Percentiles rank a stretch among this genome's conserved stretches.
These are phyloP conservation scores for Clonostachys byssicola DNA, from an alignment of 2,329 filamentous ascomycete genomes.

Conservation along the genomic window DNA sequence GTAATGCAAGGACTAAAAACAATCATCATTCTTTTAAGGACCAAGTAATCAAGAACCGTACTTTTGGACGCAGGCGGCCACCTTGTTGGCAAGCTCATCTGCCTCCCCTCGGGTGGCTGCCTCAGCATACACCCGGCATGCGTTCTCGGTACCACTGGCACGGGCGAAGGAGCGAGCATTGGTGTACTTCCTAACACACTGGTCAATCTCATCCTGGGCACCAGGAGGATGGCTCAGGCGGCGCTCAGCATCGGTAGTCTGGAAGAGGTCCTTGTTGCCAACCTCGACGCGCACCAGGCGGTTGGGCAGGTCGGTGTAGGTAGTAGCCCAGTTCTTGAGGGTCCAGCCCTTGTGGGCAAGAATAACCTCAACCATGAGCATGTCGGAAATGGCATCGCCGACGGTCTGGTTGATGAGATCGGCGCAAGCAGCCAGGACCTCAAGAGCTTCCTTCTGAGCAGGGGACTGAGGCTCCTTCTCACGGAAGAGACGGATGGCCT, in stretches of 20 bases:
- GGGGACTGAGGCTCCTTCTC: slow-evolving; percentile 83
- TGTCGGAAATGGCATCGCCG: slow-evolving; percentile 91
- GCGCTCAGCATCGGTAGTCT: slow-evolving; percentile 88
- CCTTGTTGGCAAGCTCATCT: slow-evolving; percentile 83
- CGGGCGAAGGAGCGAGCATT: slow-evolving; percentile 87
- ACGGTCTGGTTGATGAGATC: slow-evolving; percentile 98
- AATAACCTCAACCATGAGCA: slow-evolving; percentile 93
- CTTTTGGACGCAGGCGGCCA: slow-evolving; percentile 70
- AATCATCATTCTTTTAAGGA: background rate
- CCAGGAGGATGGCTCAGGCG: slow-evolving; percentile 76
- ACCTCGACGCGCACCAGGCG: slow-evolving; percentile 92
- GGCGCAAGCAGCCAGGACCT: slow-evolving; percentile 76
- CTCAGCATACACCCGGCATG: slow-evolving; percentile 93
- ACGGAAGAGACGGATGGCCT: slow-evolving; percentile 74
- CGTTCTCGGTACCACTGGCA: slow-evolving; percentile 93
- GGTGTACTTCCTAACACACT: slow-evolving; percentile 83
- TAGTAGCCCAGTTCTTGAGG: slow-evolving; percentile 85
- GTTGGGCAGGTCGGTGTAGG: slow-evolving; percentile 92
- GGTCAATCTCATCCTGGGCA: slow-evolving; percentile 82
- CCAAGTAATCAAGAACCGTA: slow-evolving; percentile 13
- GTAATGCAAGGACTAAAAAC: background rate
- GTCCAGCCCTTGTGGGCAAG: slow-evolving; percentile 93
- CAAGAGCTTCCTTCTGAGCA: slow-evolving; percentile 83
- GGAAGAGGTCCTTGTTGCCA: slow-evolving; percentile 80
- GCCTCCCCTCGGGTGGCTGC: slow-evolving; percentile 85